phyloP scores from a whole-genome alignment of 805 yeast genomes.

The Grigorovia humatica region DNA sequence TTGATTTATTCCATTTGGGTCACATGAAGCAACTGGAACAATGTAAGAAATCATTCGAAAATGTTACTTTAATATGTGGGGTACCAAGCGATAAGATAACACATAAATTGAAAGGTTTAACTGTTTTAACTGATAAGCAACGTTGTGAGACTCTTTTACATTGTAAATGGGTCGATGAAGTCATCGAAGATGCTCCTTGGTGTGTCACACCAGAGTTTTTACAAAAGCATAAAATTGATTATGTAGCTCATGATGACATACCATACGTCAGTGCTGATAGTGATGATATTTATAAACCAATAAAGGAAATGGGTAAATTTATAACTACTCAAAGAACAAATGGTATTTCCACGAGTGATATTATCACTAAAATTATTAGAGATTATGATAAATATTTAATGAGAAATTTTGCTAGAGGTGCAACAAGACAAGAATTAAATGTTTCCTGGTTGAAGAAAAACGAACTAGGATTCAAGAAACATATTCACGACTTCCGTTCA shows the following conservation, averaged over 20 bases:
- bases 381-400: conserved; percentile 94
- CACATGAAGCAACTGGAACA: conserved; percentile 98
- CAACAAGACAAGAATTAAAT: conserved; percentile 89
- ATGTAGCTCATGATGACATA: conserved; percentile 94
- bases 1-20: conserved; percentile 91
- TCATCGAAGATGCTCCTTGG: conserved; percentile 93
- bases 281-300: conserved; percentile 88
- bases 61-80: conserved; percentile 80
- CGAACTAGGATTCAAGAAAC: conserved; percentile 88
- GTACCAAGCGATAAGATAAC: conserved; percentile 85
- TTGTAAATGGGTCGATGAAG: conserved; percentile 97
- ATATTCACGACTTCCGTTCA: conserved; percentile 75
- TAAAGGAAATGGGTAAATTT: conserved; percentile 84
- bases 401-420: conserved; percentile 97
- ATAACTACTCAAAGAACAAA: conserved; percentile 93
- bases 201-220: conserved; percentile 76
- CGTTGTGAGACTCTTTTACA: conserved; percentile 86
- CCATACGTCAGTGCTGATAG: conserved; percentile 86
- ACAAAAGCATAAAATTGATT: conserved; percentile 72
- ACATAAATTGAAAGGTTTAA: conserved; percentile 84
- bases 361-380: conserved; percentile 86
- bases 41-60: conserved; percentile 83
- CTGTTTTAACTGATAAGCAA: conserved; percentile 81
- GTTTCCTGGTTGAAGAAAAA: conserved; percentile 97
- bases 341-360: conserved; percentile 91